These are phyloP conservation scores for Hericium alpestre DNA, from an alignment of 768 basidiomycete species.

Conservation along the genomic window DNA sequence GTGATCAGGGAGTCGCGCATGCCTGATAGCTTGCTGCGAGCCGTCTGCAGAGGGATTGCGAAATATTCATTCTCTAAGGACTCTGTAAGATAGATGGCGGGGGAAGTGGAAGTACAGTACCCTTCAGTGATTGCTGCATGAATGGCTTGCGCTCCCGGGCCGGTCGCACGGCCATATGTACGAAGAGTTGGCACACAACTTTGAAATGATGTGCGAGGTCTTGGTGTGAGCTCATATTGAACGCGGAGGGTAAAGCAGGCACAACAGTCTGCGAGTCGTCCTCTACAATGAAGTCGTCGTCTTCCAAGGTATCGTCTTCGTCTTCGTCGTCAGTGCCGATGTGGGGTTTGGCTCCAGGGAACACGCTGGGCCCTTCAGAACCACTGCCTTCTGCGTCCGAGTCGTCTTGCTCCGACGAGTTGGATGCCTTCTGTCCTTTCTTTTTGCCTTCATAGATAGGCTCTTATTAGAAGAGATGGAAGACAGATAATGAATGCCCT, in stretches of 20 bases:
- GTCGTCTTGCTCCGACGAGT: slow-evolving; percentile 2
- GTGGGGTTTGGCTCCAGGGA: slow-evolving; percentile 19
- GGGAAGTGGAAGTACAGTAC: slow-evolving; percentile 22
- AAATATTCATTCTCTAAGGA: slow-evolving; percentile 54
- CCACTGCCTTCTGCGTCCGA: slow-evolving; percentile 21
- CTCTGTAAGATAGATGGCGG: slow-evolving; percentile 12
- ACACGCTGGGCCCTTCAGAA: slow-evolving; percentile 5
- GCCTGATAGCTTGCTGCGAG: slow-evolving; percentile 61
- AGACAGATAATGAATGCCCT: slow-evolving; percentile 11
- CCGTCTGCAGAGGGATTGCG: slow-evolving; percentile 51
- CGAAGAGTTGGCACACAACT: slow-evolving; percentile 78
- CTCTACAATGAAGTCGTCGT: slow-evolving; percentile 58
- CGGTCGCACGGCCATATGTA: slow-evolving; percentile 63
- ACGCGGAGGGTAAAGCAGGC: slow-evolving; percentile 57
- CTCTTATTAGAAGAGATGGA: slow-evolving; percentile 1
- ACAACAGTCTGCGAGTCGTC: slow-evolving; percentile 21
- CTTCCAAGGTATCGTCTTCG: slow-evolving; percentile 17
- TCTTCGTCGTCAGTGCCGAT: slow-evolving; percentile 29
- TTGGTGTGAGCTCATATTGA: slow-evolving; percentile 72
- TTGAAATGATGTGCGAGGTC: slow-evolving; percentile 76
- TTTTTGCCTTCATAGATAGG: slow-evolving; percentile 2
- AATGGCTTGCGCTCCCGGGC: slow-evolving; percentile 39
- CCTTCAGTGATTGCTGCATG: slow-evolving; percentile 42
- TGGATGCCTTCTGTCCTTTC: slow-evolving; percentile 15
- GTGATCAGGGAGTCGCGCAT: slow-evolving; percentile 57